Base-by-base conservation (phyloP, 192 early-diverging fungal species). In the Ramicandelaber brevisporus region DNA sequence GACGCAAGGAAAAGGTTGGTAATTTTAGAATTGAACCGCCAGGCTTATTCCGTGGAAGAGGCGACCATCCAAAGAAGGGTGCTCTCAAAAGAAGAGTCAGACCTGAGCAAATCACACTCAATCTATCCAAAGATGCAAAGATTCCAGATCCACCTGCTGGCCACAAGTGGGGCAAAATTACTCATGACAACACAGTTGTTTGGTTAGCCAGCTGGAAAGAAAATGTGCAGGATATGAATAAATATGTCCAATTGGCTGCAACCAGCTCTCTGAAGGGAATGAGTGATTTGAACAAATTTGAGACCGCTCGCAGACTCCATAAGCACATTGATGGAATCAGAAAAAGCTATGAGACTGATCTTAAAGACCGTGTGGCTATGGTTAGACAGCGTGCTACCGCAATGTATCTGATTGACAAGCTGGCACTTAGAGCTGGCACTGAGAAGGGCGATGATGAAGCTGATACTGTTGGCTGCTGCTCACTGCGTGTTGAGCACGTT, bases 131-230 rank as follows among this genome's bases (percentile, higher is more conserved):
- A 27, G 63, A 64, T 28, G 74, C 74, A 12, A 48, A 51, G 33
- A 42, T 92, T 10, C 92, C 92, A 6, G 52, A 61, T 15, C 69
- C 92, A 9, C 84, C 85, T 13, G 50, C 57, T 0, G 92, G 88
- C 13, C 92, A 97, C 47, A 55, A 56, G 15, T 97, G 92, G 92
- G 73, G 59, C 20, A 46, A 57, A 8, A 68, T 97, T 27, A 59
- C 71, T 7, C 78, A 93, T 37, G 86, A 95, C 37, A 72, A 78
- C 42, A 80, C 64, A 1, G 87, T 87, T 21, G 87, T 79, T 10
- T 97, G 92, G 92, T 54, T 97, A 20, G 92, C 92, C 1, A 89
- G 63, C 20, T 97, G 92, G 92, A 93, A 87, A 43, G 92, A 97
- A 39, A 97, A 95, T 48, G 79, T 97, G 30, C 93, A 97, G 48